These are phyloP conservation scores for Teunomyces aglyptinius DNA, from an alignment of 805 yeast genomes.

Conservation along the genomic window DNA sequence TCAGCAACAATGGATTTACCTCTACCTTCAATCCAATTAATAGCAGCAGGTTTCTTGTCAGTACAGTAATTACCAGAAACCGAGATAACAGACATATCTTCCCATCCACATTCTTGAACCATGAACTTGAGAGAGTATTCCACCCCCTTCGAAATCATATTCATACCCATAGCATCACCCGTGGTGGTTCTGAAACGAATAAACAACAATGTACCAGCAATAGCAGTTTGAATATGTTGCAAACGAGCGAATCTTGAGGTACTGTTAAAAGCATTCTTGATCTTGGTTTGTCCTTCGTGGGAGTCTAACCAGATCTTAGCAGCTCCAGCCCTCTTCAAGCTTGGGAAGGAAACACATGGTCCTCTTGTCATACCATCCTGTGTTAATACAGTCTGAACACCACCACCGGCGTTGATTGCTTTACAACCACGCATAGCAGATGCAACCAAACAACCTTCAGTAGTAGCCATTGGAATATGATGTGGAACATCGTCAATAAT, in stretches of 20 bases:
- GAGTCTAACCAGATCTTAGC: conserved; percentile 95
- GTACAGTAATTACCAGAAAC: conserved; percentile 97
- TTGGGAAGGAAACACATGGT: conserved; percentile 90
- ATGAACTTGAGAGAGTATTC: conserved; percentile 81
- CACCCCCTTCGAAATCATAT: conserved; percentile 98
- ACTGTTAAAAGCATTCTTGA: conserved; percentile 90
- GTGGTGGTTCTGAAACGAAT: conserved; percentile 97
- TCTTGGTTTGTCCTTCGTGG: conserved; percentile 80
- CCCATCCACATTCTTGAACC: conserved; percentile 87
- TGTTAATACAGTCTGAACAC: conserved; percentile 86
- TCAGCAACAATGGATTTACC: conserved; percentile 98
- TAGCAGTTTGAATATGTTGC: conserved; percentile 85
- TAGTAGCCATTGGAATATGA: conserved; percentile 98
- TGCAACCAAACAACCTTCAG: conserved; percentile 98
- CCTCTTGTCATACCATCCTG: conserved; percentile 99
- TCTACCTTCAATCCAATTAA: conserved; percentile 99
- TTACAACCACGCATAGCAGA: conserved; percentile 99
- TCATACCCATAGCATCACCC: conserved; percentile 99
- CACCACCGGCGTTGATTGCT: conserved; percentile 96
- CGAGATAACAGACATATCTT: conserved; percentile 89
- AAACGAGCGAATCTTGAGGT: conserved; percentile 97
- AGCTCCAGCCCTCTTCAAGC: conserved; percentile 84
- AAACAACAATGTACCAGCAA: conserved; percentile 87
- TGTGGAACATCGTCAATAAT: conserved; percentile 83
- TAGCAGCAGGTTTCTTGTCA: conserved; percentile 96